Base-by-base conservation (phyloP, 805 yeast genomes). In the Isabelozyma gotoi region DNA sequence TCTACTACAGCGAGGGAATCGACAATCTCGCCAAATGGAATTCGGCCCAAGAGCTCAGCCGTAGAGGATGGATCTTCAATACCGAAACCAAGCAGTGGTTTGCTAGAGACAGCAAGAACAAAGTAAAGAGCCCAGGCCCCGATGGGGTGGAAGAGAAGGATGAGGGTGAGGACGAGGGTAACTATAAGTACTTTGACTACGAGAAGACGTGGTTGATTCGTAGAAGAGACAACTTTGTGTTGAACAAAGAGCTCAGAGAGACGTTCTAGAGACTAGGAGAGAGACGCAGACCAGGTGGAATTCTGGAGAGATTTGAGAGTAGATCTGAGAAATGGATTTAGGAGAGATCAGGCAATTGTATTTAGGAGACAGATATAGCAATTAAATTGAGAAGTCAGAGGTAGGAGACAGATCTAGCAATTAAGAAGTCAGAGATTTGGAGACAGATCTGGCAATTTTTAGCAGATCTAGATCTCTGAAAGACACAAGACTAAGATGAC, bases 161-260 rank as follows among this genome's bases (percentile, higher is more conserved):
- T 27, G 59, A 49, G 21, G 56, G 51, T 19, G 49, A 42, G 37
- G 45, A 42, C 24, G 43, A 38, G 15, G 47, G 38, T 31, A 62
- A 63, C 20, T 88, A 89, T 81, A 83, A 91, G 55, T 87, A 85
- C 65, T 91, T 92, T 63, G 97, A 91, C 63, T 85, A 81, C 60
- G 89, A 85, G 60, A 68, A 68, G 59, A 69, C 76, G 10, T 78
- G 83, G 83, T 61, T 68, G 50, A 68, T 71, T 21, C 64, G 77
- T 49, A 63, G 76, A 46, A 73, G 62, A 52, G 76, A 71, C 43
- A 62, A 62, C 19, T 74, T 65, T 45, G 52, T 50, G 39, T 67
- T 74, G 45, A 56, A 55, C 35, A 55, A 55, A 8, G 64, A 61
- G 24, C 39, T 57, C 35, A 60, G 68, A 47, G 65, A 67, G 51